Conservation (phyloP, 1,139 yeast genomes). For the Blastobotrys petasosporus region DNA sequence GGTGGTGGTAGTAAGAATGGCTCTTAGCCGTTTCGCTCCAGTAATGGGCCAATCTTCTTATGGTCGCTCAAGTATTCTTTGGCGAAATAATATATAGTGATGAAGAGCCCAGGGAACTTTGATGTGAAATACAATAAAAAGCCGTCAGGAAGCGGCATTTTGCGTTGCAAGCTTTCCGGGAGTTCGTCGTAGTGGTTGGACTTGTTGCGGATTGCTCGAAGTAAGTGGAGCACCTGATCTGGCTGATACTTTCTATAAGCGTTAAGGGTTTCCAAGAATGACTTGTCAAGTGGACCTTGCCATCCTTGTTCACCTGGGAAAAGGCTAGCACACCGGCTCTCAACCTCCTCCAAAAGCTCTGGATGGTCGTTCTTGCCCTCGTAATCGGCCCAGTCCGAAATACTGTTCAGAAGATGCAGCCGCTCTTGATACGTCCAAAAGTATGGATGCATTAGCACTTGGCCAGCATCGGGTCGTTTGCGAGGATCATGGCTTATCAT, state of each 20-base stretch:
- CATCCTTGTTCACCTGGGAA: conserved; percentile 59
- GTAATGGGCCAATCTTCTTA: neutral
- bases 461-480: conserved; percentile 64
- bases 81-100: conserved; percentile 68
- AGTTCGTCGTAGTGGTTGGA: conserved; percentile 89
- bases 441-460: conserved; percentile 73
- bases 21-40: neutral
- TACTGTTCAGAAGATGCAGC: conserved; percentile 74
- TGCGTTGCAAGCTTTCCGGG: conserved; percentile 50
- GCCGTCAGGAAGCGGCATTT: conserved; percentile 79
- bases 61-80: conserved; percentile 44
- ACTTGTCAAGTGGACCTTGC: conserved; percentile 65
- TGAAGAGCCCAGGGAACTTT: conserved; percentile 70
- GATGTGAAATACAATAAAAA: conserved; percentile 68
- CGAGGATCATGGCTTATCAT: conserved; percentile 71
- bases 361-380: conserved; percentile 88
- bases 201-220: conserved; percentile 87
- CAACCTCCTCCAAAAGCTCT: conserved; percentile 53
- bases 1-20: too few relatives aligned
- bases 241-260: conserved; percentile 84
- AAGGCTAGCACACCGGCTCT: conserved; percentile 46
- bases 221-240: conserved; percentile 70
- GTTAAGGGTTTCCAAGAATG: conserved; percentile 76
- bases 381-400: conserved; percentile 85
- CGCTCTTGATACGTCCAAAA: conserved; percentile 79